phyloP scores from a whole-genome alignment of 2,329 filamentous ascomycete species.

The Hypoxylon sp. region DNA sequence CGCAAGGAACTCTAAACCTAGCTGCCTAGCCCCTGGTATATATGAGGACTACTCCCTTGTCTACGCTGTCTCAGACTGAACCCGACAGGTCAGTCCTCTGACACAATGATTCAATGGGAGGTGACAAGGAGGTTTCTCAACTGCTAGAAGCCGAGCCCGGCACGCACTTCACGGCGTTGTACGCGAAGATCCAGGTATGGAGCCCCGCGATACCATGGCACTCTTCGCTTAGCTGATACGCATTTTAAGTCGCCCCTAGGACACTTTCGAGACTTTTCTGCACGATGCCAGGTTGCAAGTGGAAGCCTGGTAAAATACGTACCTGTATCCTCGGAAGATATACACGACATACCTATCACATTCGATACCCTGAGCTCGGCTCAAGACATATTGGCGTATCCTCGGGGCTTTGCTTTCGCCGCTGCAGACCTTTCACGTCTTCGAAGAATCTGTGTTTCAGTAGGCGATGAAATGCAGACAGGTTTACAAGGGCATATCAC shows the following conservation, averaged over 20 bases:
- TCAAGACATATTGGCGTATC: conserved; percentile 32
- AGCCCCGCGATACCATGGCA: neutral
- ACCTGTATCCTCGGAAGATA: neutral
- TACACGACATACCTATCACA: conserved; percentile 29
- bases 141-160: conserved; percentile 24
- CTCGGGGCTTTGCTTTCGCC: conserved; percentile 36
- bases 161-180: conserved; percentile 29
- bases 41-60: no score
- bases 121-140: conserved; percentile 2
- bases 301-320: neutral
- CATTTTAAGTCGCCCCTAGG: conserved; percentile 17
- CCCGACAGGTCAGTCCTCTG: no score
- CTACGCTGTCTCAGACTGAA: no score
- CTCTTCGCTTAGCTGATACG: neutral
- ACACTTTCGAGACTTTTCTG: conserved; percentile 31
- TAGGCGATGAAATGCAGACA: conserved; percentile 7
- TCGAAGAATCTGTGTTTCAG: conserved; percentile 39
- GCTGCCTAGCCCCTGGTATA: no score
- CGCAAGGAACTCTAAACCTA: no score
- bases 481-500: conserved; percentile 28
- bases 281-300: conserved; percentile 5
- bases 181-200: conserved; percentile 34
- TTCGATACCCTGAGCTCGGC: conserved; percentile 22
- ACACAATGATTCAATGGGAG: conserved; percentile 2
- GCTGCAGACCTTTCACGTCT: conserved; percentile 33